Base-by-base conservation (phyloP, 1,139 yeast genomes). In the Debaryomyces nepalensis region DNA sequence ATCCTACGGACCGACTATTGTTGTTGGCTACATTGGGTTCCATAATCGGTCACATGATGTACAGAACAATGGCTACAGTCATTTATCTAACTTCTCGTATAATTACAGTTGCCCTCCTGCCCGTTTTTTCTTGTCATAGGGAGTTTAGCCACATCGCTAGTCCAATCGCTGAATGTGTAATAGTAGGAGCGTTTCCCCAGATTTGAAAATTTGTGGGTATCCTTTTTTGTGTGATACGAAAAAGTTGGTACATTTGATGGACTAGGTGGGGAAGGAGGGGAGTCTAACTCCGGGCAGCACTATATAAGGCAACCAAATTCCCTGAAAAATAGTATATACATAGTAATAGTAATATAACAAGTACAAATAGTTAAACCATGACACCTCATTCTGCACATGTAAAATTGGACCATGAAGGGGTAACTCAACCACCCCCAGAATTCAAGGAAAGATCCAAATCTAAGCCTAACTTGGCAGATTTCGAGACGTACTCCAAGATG, bases 401-500 rank as follows among this genome's bases (percentile, higher is more conserved):
- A 45, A 57, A 69, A 16, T 64, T 72, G 52, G 77, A 72, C 55
- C 77, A 72, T 58, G 77, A 72, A 49, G 63, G 61, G 46, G 59
- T 61, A 44, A 59, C 68, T 39, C 64, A 59, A 18, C 86, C 85
- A 11, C 87, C 88, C 14, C 53, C 62, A 41, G 87, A 84, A 22
- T 82, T 82, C 63, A 58, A 64, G 43, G 79, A 78, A 33, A 67
- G 84, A 51, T 75, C 79, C 47, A 66, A 67, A 10, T 57, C 67
- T 23, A 66, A 69, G 46, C 84, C 85, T 9, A 71, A 77, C 58
- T 61, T 81, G 45, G 52, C 66, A 20, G 74, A 76, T 37, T 63
- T 83, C 38, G 83, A 71, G 19, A 79, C 84, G 52, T 86, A 86
- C 66, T 57, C 77, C 50, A 58, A 67, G 48, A 58, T 84, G 67